Evolutionary conservation across 441 rosid species (phyloP).

Genomic region (Arabidopsis hybrid): DNA sequence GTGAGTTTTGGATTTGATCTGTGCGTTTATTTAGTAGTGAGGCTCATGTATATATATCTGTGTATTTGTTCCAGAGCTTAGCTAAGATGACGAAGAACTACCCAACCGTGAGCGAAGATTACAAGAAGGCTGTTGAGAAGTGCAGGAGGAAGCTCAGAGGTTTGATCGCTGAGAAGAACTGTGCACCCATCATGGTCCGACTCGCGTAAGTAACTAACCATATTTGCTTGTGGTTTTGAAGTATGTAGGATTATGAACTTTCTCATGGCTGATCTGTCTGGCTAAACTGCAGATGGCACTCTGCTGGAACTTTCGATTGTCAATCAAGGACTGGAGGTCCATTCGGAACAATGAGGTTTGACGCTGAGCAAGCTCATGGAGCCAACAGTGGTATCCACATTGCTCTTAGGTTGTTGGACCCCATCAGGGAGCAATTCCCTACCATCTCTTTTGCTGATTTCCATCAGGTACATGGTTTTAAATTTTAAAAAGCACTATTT

Average conservation of each 20-base stretch:
- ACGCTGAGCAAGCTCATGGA: constrained; percentile 73
- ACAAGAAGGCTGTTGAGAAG: constrained; percentile 79
- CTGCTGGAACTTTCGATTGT: constrained; percentile 91
- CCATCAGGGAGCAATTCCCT: constrained; percentile 86
- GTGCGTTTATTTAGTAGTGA: neutral
- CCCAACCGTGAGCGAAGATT: constrained; percentile 81
- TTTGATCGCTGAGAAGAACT: constrained; percentile 84
- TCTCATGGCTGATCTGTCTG: constrained; percentile 3
- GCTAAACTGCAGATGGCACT: constrained; percentile 77
- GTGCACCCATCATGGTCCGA: constrained; percentile 97
- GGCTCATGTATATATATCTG: constrained; percentile 17
- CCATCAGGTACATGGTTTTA: constrained; percentile 61
- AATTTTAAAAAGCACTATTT: neutral
- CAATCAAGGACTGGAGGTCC: constrained; percentile 88
- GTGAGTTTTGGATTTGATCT: neutral
- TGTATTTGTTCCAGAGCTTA: neutral
- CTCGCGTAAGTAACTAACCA: constrained; percentile 64
- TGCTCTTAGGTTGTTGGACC: constrained; percentile 79
- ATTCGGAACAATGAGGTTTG: constrained; percentile 81
- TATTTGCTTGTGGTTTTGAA: neutral
- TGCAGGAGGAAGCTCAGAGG: constrained; percentile 90
- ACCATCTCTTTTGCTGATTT: constrained; percentile 72
- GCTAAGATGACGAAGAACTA: constrained; percentile 80
- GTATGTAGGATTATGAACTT: neutral
- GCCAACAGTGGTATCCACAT: constrained; percentile 89